phyloP scores from a whole-genome alignment of 2,329 filamentous ascomycete genomes.

The Leptographium wingfieldii region DNA sequence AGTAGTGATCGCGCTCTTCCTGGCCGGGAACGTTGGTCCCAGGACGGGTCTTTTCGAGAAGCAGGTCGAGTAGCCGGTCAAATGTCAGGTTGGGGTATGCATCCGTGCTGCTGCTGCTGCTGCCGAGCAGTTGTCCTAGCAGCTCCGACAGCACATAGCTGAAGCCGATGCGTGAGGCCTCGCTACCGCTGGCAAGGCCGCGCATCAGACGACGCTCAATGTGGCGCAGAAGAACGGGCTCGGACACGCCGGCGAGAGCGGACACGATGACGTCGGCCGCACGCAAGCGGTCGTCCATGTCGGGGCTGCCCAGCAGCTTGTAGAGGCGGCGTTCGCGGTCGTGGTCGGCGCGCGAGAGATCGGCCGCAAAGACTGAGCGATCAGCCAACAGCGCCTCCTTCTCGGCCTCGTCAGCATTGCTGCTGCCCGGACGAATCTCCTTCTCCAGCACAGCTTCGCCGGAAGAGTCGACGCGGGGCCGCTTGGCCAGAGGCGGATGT shows the following conservation, averaged over 20 bases:
- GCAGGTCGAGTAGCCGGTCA: conserved; percentile 37
- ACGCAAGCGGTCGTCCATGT: conserved; percentile 39
- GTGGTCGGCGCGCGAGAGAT: conserved; percentile 38
- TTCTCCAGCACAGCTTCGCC: background rate
- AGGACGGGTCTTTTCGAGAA: conserved; percentile 42
- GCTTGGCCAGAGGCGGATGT: conserved; percentile 5
- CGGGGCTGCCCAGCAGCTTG: conserved; percentile 47
- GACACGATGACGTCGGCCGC: conserved; percentile 48
- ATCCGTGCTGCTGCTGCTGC: conserved; percentile 18
- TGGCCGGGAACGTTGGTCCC: conserved; percentile 45
- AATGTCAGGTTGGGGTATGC: conserved; percentile 40
- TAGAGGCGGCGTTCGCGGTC: conserved; percentile 48
- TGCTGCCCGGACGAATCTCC: background rate
- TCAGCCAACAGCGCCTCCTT: conserved; percentile 14
- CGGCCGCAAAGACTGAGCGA: conserved; percentile 38
- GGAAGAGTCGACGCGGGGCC: conserved; percentile 4
- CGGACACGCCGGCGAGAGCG: conserved; percentile 34
- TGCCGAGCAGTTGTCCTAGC: conserved; percentile 54
- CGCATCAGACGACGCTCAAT: conserved; percentile 62
- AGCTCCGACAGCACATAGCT: conserved; percentile 80
- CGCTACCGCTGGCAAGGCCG: conserved; percentile 79
- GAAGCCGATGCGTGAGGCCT: conserved; percentile 79
- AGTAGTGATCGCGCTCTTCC: conserved; percentile 74
- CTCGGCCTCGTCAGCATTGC: background rate
- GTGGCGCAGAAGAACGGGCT: conserved; percentile 43